A percentile compares a stretch with the other conserved stretches of the same genome.
These are phyloP conservation scores for Sugiyamaella japonica DNA, from an alignment of 1,139 yeast species.

Conservation along the genomic window DNA sequence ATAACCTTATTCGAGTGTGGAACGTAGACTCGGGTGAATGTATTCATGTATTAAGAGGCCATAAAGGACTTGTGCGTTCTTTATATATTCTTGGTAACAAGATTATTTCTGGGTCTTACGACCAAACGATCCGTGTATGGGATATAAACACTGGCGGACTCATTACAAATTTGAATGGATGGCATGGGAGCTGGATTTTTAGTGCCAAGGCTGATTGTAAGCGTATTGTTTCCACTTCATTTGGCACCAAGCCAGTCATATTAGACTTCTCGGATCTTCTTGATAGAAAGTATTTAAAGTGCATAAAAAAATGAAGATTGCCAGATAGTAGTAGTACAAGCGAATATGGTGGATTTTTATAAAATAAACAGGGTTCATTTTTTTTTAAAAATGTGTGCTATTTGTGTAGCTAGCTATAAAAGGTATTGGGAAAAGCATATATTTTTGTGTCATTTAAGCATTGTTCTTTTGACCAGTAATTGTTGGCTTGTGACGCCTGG, in stretches of 20 bases:
- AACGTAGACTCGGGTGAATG: slow-evolving; percentile 36
- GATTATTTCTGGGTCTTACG: slow-evolving; percentile 43
- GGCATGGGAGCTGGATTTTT: slow-evolving; percentile 42
- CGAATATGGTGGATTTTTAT: not conserved
- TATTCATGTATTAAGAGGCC: slow-evolving; percentile 36
- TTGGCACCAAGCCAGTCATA: slow-evolving; percentile 39
- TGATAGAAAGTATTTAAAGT: slow-evolving; percentile 30
- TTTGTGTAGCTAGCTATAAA: not conserved
- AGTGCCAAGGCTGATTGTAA: slow-evolving; percentile 38
- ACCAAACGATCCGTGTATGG: slow-evolving; percentile 43
- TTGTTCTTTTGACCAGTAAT: slow-evolving; percentile 27
- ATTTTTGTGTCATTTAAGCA: slow-evolving; percentile 13
- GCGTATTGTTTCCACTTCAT: slow-evolving; percentile 38
- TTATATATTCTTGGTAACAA: slow-evolving; percentile 33
- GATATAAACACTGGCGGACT: slow-evolving; percentile 35
- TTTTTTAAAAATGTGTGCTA: not conserved
- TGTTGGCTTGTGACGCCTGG: slow-evolving; percentile 25
- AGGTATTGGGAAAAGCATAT: not conserved
- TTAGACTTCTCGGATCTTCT: slow-evolving; percentile 38
- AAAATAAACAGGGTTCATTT: not conserved
- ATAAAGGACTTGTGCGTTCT: slow-evolving; percentile 38
- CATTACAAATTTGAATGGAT: slow-evolving; percentile 34
- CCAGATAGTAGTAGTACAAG: not conserved
- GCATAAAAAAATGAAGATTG: slow-evolving; percentile 20
- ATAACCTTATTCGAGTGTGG: slow-evolving; percentile 41